phyloP scores from a whole-genome alignment of 1,284 basidiomycete genomes.

The Ceratobasidium sp. region DNA sequence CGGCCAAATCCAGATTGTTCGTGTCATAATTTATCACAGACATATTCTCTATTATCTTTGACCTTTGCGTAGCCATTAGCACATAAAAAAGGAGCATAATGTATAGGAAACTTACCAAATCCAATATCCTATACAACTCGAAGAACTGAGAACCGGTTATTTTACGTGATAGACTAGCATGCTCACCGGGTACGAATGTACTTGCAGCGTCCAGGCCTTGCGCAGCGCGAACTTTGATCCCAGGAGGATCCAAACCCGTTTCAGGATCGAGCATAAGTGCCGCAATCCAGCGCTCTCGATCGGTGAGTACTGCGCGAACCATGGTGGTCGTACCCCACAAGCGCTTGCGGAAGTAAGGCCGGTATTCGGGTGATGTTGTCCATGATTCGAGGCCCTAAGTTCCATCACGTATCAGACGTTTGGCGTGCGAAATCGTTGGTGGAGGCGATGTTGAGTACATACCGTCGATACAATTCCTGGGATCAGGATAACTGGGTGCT shows the following conservation, averaged over 20 bases:
- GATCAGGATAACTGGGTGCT: constrained; percentile 48
- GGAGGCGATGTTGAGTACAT: constrained; percentile 1
- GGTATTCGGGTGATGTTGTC: constrained; percentile 84
- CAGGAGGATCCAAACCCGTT: constrained; percentile 92
- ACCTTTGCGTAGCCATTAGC: constrained; percentile 63
- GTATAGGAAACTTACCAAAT: constrained; percentile 75
- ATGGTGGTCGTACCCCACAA: constrained; percentile 87
- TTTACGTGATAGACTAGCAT: background rate
- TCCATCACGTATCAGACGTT: background rate
- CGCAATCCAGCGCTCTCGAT: constrained; percentile 88
- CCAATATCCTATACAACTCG: constrained; percentile 77
- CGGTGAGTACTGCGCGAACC: constrained; percentile 88
- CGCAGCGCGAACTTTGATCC: constrained; percentile 89
- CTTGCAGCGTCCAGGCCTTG: constrained; percentile 74
- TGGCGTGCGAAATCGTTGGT: background rate
- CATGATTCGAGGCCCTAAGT: constrained; percentile 83
- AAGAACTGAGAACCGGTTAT: background rate
- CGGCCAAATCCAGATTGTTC: constrained; percentile 87
- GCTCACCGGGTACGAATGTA: constrained; percentile 54
- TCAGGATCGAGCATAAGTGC: constrained; percentile 92
- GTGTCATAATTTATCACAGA: constrained; percentile 93
- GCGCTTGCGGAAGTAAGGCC: constrained; percentile 85
- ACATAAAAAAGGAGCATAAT: background rate
- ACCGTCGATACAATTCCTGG: constrained; percentile 50
- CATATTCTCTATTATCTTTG: constrained; percentile 94